phyloP scores from a whole-genome alignment of 2,329 filamentous ascomycete genomes.

The Byssochlamys sp. region DNA sequence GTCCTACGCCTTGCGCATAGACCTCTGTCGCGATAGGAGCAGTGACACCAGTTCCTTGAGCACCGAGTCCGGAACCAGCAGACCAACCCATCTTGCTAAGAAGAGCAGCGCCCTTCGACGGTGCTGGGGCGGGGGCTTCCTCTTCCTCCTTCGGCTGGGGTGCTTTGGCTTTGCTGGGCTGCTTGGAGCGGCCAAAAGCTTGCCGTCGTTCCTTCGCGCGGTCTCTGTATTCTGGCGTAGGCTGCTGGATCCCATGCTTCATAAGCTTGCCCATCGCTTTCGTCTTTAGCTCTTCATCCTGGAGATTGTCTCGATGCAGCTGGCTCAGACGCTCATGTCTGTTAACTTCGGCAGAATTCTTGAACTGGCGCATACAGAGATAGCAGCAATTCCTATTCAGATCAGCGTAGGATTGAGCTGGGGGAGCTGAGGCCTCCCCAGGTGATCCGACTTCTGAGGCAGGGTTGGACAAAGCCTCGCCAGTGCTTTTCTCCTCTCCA shows the following conservation, averaged over 20 bases:
- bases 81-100: conserved; percentile 45
- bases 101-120: conserved; percentile 42
- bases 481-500: conserved; percentile 14
- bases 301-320: conserved; percentile 47
- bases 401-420: conserved; percentile 52
- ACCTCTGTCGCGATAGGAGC: conserved; percentile 40
- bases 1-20: conserved; percentile 41
- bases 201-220: conserved; percentile 38
- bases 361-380: conserved; percentile 52
- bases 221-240: conserved; percentile 36
- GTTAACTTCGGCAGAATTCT: conserved; percentile 45
- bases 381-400: conserved; percentile 50
- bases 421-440: conserved; percentile 22
- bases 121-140: conserved; percentile 17
- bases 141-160: conserved; percentile 21
- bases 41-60: conserved; percentile 39
- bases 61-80: conserved; percentile 39
- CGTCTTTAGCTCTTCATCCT: conserved; percentile 39
- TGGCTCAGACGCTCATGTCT: conserved; percentile 52
- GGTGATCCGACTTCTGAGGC: conserved; percentile 17
- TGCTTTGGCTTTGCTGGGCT: conserved; percentile 11
- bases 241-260: conserved; percentile 30
- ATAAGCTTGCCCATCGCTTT: conserved; percentile 33
- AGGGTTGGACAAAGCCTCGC: conserved; percentile 3
- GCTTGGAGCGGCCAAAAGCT: conserved; percentile 31